A percentile compares a stretch with the other conserved stretches of the same genome.
These are phyloP conservation scores for Tilletiaria anomala DNA, from an alignment of 1,284 basidiomycete species.

Conservation along the genomic window DNA sequence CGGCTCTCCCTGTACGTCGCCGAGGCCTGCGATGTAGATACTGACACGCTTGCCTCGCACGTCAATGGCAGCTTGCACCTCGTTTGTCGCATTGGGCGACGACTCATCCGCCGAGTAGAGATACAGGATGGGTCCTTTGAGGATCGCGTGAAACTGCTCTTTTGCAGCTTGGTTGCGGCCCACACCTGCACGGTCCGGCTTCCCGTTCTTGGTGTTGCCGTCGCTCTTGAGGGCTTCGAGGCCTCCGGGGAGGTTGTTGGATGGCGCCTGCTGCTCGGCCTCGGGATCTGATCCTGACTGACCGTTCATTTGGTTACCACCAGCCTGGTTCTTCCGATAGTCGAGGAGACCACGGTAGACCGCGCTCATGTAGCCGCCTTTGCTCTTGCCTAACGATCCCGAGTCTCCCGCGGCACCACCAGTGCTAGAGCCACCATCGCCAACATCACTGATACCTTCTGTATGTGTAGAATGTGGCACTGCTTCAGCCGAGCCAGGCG, in stretches of 20 bases:
- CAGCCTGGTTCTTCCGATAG: constrained; percentile 13
- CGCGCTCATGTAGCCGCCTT: constrained; percentile 21
- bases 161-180: constrained; percentile 6
- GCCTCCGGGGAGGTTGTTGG: no score
- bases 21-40: constrained; percentile 22
- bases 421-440: no score
- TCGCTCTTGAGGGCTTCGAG: background rate
- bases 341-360: constrained; percentile 30
- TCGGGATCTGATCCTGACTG: background rate
- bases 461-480: no score
- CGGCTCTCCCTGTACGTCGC: constrained; percentile 28
- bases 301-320: constrained; percentile 1
- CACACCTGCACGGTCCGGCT: background rate
- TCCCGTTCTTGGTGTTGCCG: background rate
- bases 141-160: constrained; percentile 27
- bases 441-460: no score
- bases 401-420: no score
- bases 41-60: constrained; percentile 31
- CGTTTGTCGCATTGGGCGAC: constrained; percentile 16
- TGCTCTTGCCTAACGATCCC: no score
- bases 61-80: constrained; percentile 34
- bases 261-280: background rate
- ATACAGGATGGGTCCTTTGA: constrained; percentile 33
- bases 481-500: no score
- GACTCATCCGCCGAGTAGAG: constrained; percentile 30